These are phyloP conservation scores for Adenanthera pavonina DNA, from an alignment of 306 rosid species.

Conservation along the genomic window DNA sequence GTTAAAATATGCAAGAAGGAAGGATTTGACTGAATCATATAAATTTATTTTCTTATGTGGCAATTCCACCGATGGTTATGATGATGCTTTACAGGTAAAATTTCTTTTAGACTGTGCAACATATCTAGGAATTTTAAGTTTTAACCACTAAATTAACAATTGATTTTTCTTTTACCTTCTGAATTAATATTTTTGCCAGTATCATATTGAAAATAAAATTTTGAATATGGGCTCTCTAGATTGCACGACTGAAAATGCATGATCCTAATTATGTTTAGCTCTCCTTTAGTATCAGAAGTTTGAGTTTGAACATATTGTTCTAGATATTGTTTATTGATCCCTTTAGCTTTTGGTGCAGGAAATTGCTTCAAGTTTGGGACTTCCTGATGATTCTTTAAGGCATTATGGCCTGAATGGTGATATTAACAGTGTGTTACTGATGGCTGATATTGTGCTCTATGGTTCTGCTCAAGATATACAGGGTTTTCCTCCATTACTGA, in stretches of 20 bases:
- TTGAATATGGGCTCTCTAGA: constrained; percentile 15
- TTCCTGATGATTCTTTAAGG: constrained; percentile 73
- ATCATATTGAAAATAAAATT: constrained; percentile 1
- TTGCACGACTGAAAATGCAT: constrained; percentile 22
- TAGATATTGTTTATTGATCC: constrained; percentile 41
- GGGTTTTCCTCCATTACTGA: constrained; percentile 88
- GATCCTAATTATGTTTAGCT: constrained; percentile 27
- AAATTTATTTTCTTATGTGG: constrained; percentile 92
- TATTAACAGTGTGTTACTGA: constrained; percentile 68
- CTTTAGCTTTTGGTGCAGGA: constrained; percentile 63
- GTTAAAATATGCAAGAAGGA: constrained; percentile 75
- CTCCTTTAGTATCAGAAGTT: constrained; percentile 21
- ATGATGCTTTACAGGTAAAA: constrained; percentile 77
- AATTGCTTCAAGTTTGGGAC: constrained; percentile 87
- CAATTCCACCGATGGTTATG: constrained; percentile 78
- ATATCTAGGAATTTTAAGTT: constrained; percentile 28
- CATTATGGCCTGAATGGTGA: constrained; percentile 83
- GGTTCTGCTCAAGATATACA: constrained; percentile 93
- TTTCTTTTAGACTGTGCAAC: constrained; percentile 36
- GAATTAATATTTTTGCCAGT: neutral
- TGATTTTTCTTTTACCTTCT: neutral
- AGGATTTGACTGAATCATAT: constrained; percentile 63
- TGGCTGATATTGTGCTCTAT: constrained; percentile 92
- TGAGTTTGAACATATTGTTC: constrained; percentile 25
- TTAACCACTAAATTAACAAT: neutral